Percentiles rank a stretch among this genome's conserved stretches.
Evolutionary conservation across 305 asterid species (phyloP).

Genomic region (Fraxinus paxiana): DNA sequence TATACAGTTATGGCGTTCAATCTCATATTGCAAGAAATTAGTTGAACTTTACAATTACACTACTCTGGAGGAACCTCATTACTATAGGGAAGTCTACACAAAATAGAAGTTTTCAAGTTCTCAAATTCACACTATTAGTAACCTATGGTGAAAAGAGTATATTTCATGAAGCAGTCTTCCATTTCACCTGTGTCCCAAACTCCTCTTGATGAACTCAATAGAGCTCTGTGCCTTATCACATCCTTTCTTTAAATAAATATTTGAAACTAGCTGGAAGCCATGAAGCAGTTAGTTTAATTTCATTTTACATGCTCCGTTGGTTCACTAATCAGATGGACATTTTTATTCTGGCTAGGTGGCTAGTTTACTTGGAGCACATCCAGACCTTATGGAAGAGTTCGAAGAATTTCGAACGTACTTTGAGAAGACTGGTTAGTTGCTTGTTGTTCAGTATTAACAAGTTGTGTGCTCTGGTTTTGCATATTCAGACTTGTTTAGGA

Average conservation of each 20-base stretch:
- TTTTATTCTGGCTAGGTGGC: slow-evolving; percentile 48
- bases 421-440: slow-evolving; percentile 54
- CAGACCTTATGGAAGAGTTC: slow-evolving; percentile 75
- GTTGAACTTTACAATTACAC: not conserved
- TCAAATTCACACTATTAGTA: not conserved
- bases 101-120: not conserved
- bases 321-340: slow-evolving; percentile 25
- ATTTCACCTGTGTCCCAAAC: slow-evolving; percentile 8
- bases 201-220: slow-evolving; percentile 15
- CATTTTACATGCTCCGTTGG: slow-evolving; percentile 18
- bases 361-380: slow-evolving; percentile 63
- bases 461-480: slow-evolving; percentile 16
- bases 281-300: slow-evolving; percentile 20
- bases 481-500: slow-evolving; percentile 4
- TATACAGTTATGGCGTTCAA: not conserved
- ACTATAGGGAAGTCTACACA: not conserved
- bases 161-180: not conserved
- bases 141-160: not conserved
- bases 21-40: not conserved
- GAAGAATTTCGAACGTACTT: slow-evolving; percentile 53
- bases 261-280: slow-evolving; percentile 17
- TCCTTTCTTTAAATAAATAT: not conserved
- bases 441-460: slow-evolving; percentile 17
- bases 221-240: slow-evolving; percentile 6
- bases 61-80: slow-evolving; percentile 7